phyloP scores from a whole-genome alignment of 345 rosid genomes.

The Brassica nigra region DNA sequence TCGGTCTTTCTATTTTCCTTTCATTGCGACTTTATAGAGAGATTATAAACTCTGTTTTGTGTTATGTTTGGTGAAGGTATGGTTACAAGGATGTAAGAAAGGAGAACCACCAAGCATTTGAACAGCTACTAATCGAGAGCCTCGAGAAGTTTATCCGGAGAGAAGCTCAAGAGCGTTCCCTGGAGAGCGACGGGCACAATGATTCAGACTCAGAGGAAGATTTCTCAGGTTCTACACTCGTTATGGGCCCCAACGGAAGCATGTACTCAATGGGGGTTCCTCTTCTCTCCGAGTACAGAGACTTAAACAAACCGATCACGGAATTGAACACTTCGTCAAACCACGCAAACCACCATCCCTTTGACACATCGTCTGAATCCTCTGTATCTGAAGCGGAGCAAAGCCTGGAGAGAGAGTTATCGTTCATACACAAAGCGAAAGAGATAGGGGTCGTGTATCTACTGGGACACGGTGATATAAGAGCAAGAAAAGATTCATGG shows the following conservation, averaged over 20 bases:
- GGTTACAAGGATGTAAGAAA: conserved; percentile 96
- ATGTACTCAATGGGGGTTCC: conserved; percentile 84
- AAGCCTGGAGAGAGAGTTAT: conserved; percentile 89
- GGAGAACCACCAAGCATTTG: conserved; percentile 93
- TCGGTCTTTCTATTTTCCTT: conserved; percentile 28
- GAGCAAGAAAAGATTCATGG: conserved; percentile 98
- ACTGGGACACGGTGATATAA: conserved; percentile 95
- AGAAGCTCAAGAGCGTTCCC: conserved; percentile 87
- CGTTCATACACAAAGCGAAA: conserved; percentile 89
- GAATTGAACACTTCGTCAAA: conserved; percentile 60
- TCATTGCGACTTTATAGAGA: neutral
- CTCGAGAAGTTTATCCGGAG: conserved; percentile 94
- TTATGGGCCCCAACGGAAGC: conserved; percentile 90
- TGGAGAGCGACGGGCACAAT: conserved; percentile 84
- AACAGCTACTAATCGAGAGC: conserved; percentile 96
- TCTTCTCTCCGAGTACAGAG: conserved; percentile 68
- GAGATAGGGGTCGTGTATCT: conserved; percentile 96
- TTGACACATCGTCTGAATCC: conserved; percentile 38
- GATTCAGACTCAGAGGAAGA: conserved; percentile 73
- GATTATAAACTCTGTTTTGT: conserved; percentile 5
- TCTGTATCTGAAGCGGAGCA: conserved; percentile 67
- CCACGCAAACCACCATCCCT: conserved; percentile 26
- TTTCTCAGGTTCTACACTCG: conserved; percentile 54
- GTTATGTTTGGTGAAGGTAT: conserved; percentile 55
- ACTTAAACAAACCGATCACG: conserved; percentile 43